Conservation (phyloP, 2,329 filamentous ascomycete genomes). For the Epichloe uncinata region DNA sequence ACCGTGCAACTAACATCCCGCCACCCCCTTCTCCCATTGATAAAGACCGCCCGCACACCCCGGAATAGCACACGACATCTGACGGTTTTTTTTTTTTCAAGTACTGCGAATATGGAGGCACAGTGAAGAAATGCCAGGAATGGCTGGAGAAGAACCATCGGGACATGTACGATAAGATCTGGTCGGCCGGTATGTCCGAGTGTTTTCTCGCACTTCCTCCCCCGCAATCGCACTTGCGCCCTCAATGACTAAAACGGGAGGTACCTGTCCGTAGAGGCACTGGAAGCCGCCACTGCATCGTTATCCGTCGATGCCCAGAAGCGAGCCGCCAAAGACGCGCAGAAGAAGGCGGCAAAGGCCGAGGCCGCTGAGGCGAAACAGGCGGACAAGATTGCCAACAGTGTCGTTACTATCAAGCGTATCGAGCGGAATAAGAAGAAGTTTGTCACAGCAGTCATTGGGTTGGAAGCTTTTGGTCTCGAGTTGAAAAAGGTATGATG, state of each 20-base stretch:
- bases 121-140: slow-evolving; percentile 91
- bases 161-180: slow-evolving; percentile 63
- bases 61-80: background rate
- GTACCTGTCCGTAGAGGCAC: slow-evolving; percentile 44
- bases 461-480: slow-evolving; percentile 78
- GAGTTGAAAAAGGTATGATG: slow-evolving; percentile 72
- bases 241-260: background rate
- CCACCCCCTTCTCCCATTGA: background rate
- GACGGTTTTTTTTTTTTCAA: slow-evolving; percentile 21
- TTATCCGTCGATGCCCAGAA: slow-evolving; percentile 87
- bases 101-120: slow-evolving; percentile 99
- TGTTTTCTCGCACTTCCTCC: background rate
- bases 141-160: slow-evolving; percentile 73
- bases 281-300: slow-evolving; percentile 71
- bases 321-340: slow-evolving; percentile 86
- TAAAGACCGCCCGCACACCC: background rate
- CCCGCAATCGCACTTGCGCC: background rate
- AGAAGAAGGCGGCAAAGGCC: slow-evolving; percentile 94
- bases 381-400: slow-evolving; percentile 67
- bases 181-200: slow-evolving; percentile 63
- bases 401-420: slow-evolving; percentile 81
- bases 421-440: slow-evolving; percentile 98
- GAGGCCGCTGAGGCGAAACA: slow-evolving; percentile 75
- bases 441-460: slow-evolving; percentile 83
- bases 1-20: slow-evolving; percentile 1